Evolutionary conservation across 106 monocot genomes (phyloP).

Genomic region (Gastrodia elata): DNA sequence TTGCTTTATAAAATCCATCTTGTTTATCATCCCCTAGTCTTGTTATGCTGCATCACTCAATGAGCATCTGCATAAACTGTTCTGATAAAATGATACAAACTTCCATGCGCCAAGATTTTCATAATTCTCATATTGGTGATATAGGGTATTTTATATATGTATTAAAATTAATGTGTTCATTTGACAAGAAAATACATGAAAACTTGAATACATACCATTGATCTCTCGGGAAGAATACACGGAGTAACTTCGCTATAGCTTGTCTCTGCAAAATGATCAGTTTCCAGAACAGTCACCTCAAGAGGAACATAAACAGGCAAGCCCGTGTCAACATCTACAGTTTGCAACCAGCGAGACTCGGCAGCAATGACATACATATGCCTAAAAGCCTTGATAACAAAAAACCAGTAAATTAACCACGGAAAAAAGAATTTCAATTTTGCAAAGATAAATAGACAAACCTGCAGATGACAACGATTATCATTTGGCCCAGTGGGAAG

Average conservation of each 20-base stretch:
- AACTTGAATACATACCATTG: slow-evolving; percentile 67
- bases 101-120: too few relatives aligned
- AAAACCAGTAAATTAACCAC: background rate
- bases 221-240: slow-evolving; percentile 87
- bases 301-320: slow-evolving; percentile 88
- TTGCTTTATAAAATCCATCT: too few relatives aligned
- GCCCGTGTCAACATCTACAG: slow-evolving; percentile 92
- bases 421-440: background rate
- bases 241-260: slow-evolving; percentile 85
- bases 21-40: too few relatives aligned
- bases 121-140: too few relatives aligned
- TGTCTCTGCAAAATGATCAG: slow-evolving; percentile 71
- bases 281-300: slow-evolving; percentile 69
- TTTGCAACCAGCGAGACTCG: slow-evolving; percentile 87
- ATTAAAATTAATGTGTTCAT: too few relatives aligned
- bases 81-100: too few relatives aligned
- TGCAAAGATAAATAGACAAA: slow-evolving; percentile 2
- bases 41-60: too few relatives aligned
- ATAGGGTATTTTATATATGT: too few relatives aligned
- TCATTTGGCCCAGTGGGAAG: slow-evolving; percentile 95
- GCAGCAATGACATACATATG: slow-evolving; percentile 89
- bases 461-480: slow-evolving; percentile 97
- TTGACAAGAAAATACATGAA: too few relatives aligned
- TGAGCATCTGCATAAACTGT: too few relatives aligned
- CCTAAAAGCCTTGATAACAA: slow-evolving; percentile 87